Percentiles rank a stretch among this genome's conserved stretches.
phyloP scores from a whole-genome alignment of 306 rosid species.

The Argentina anserina region DNA sequence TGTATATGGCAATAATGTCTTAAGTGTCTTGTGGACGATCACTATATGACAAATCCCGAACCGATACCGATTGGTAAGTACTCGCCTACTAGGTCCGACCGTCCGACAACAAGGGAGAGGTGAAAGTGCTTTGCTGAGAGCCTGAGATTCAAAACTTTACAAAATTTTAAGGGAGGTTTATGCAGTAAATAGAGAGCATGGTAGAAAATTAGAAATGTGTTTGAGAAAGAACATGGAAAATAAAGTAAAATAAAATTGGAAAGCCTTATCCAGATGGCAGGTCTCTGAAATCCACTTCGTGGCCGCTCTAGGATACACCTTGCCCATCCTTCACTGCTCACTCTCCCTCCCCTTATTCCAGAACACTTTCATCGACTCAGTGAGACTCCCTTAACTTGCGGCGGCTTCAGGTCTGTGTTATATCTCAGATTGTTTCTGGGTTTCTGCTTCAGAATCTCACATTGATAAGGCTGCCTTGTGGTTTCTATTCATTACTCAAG shows the following conservation, averaged over 20 bases:
- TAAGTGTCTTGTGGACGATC: no score
- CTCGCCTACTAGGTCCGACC: no score
- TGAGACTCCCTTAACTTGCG: background rate
- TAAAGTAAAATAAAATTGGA: background rate
- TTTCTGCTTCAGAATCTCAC: background rate
- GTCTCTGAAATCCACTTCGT: slow-evolving; percentile 2
- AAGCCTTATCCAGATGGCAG: background rate
- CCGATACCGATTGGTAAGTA: no score
- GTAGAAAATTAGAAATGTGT: no score
- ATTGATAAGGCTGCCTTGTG: background rate
- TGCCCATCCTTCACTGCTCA: background rate
- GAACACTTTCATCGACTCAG: background rate
- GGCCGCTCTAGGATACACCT: background rate
- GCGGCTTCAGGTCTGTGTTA: background rate
- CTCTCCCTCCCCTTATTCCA: background rate
- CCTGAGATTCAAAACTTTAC: no score
- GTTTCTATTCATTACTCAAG: background rate
- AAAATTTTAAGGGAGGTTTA: no score
- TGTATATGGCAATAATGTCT: no score
- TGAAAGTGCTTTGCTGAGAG: no score
- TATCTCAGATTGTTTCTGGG: background rate
- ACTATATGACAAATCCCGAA: no score
- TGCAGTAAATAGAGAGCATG: no score
- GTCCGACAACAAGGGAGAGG: no score
- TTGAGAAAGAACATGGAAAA: no score